These are phyloP conservation scores for Aureobasidium sp. DNA, from an alignment of 2,329 filamentous ascomycete genomes.

Conservation along the genomic window DNA sequence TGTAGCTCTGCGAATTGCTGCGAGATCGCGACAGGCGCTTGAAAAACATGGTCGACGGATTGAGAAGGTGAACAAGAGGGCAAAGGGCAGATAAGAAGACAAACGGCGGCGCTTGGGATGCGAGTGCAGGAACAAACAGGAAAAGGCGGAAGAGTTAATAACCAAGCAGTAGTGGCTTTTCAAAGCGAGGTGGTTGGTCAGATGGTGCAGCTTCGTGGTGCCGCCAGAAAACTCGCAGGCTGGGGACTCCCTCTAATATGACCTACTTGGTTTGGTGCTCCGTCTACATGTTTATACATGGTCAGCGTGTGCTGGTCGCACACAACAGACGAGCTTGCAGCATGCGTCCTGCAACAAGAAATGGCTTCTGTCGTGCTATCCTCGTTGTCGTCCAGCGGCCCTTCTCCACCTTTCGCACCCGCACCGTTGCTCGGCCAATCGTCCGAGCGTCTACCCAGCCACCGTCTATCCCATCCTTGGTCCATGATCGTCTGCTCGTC, in stretches of 20 bases:
- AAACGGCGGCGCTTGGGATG: background rate
- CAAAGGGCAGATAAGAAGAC: constrained; percentile 18
- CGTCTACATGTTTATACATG: background rate
- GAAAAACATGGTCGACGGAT: constrained; percentile 38
- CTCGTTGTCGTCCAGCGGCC: constrained; percentile 4
- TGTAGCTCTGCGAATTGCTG: constrained; percentile 43
- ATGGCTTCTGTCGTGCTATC: constrained; percentile 2
- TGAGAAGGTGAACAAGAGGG: background rate
- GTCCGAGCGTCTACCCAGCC: constrained; percentile 13
- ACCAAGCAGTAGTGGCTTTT: constrained; percentile 12
- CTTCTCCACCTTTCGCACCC: background rate
- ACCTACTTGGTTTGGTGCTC: background rate
- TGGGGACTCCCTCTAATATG: background rate
- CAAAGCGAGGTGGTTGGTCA: constrained; percentile 12
- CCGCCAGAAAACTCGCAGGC: constrained; percentile 5
- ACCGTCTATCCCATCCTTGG: background rate
- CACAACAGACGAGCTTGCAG: background rate
- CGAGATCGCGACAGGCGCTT: constrained; percentile 40
- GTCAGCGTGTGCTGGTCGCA: background rate
- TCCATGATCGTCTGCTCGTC: background rate
- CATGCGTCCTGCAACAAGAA: background rate
- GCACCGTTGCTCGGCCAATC: constrained; percentile 4
- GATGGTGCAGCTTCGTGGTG: constrained; percentile 5
- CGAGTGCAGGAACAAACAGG: constrained; percentile 3
- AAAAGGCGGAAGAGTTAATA: constrained; percentile 5